Conservation (phyloP, 352 stramenopile genomes). For the Phytophthora cajani region DNA sequence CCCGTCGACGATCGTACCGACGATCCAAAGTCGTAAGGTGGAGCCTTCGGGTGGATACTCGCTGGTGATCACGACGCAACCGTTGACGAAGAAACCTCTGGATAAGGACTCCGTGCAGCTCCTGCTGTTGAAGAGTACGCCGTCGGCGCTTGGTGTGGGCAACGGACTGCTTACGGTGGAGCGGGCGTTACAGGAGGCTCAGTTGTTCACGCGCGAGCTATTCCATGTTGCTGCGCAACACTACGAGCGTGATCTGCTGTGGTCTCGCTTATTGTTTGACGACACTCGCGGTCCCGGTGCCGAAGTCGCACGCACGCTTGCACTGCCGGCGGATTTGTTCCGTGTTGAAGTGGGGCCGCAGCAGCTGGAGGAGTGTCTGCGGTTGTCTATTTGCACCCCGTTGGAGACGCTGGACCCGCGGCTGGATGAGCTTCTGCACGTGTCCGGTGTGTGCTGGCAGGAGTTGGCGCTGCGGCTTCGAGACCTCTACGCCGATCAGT, state of each 20-base stretch:
- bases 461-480: slow-evolving; percentile 78
- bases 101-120: slow-evolving; percentile 78
- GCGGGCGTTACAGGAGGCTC: slow-evolving; percentile 72
- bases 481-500: slow-evolving; percentile 77
- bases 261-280: slow-evolving; percentile 83
- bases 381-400: slow-evolving; percentile 80
- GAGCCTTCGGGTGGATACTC: slow-evolving; percentile 61
- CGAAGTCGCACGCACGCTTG: slow-evolving; percentile 61
- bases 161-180: slow-evolving; percentile 66
- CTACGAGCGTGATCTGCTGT: slow-evolving; percentile 88
- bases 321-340: slow-evolving; percentile 66
- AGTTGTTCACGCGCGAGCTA: slow-evolving; percentile 80
- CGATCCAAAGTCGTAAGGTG: slow-evolving; percentile 29
- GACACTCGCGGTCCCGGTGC: slow-evolving; percentile 55
- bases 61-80: slow-evolving; percentile 80
- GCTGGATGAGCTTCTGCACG: slow-evolving; percentile 67
- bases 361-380: slow-evolving; percentile 86
- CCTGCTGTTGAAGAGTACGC: slow-evolving; percentile 63
- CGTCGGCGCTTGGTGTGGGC: slow-evolving; percentile 45
- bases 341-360: slow-evolving; percentile 77
- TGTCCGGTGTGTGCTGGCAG: slow-evolving; percentile 79
- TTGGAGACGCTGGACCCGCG: slow-evolving; percentile 80
- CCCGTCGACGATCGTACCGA: slow-evolving; percentile 32
- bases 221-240: slow-evolving; percentile 81
- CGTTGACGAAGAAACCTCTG: slow-evolving; percentile 52